Base-by-base conservation (phyloP, 2,329 filamentous ascomycete species). In the Trichophyton mentagrophytes region DNA sequence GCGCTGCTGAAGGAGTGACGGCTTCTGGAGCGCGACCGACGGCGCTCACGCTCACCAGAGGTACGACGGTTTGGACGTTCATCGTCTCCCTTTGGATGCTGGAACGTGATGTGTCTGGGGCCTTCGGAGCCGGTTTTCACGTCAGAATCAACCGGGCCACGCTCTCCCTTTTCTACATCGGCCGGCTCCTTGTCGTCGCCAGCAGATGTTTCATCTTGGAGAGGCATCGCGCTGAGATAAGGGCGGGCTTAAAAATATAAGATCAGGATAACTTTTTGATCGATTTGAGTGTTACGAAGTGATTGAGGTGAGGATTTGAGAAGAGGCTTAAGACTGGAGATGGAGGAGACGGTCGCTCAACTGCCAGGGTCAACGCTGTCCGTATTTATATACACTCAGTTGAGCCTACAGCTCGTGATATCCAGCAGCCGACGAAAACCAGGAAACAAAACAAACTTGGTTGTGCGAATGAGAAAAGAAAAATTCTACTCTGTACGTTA, bases 1-100 rank as follows among this genome's bases (percentile, higher is more conserved):
- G 25, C 22, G 56, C 60, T 61, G 60, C 15, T 59, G 25, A 59
- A 61, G 25, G 60, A 61, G 20, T 61, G 60, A 11, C 60, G 57
- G 30, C 57, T 61, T 42, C 47, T 59, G 27, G 57, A 61, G 13
- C 60, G 57, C 11, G 60, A 61, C 36, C 47, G 13, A 9, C 57
- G 60, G 13, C 60, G 53, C 30, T 38, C 20, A 47, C 47, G 55
- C 36, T 61, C 57, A 13, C 60, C 47, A 27, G 60, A 61, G 30
- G 36, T 33, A 13, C 57, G 60, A 27, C 57, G 57, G 22, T 33
- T 59, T 3, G 17, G 57, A 22, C 46, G 60, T 38, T 46, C 57
- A 36, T 49, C 46, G 8, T 56, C 20, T 17, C 42, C 38, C 20
- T 30, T 57, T 25, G 60, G 38, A 8, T 57, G 40, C 17, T 61